Evolutionary conservation across 2,329 filamentous ascomycete species (phyloP).

Genomic region (Fusarium sp.): DNA sequence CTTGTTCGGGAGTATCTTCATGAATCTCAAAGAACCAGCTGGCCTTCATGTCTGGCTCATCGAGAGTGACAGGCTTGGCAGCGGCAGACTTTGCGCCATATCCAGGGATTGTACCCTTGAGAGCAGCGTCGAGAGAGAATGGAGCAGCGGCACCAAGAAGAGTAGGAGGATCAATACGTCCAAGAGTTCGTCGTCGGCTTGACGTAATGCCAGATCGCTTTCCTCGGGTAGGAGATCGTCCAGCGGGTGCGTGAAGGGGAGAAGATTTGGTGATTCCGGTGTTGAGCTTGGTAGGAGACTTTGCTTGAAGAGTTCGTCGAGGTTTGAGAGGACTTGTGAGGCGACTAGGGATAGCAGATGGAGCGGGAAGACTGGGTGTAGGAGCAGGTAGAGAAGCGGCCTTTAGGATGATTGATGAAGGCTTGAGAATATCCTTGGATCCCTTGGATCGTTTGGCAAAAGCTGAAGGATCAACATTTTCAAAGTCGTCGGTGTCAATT

Average conservation of each 20-base stretch:
- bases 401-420: slow-evolving; percentile 59
- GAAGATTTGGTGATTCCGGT: slow-evolving; percentile 59
- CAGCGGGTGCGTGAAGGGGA: slow-evolving; percentile 75
- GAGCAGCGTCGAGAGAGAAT: slow-evolving; percentile 86
- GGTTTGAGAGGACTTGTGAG: slow-evolving; percentile 50
- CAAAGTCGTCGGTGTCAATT: slow-evolving; percentile 63
- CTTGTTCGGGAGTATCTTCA: slow-evolving; percentile 89
- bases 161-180: slow-evolving; percentile 77
- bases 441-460: slow-evolving; percentile 71
- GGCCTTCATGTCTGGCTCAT: slow-evolving; percentile 65
- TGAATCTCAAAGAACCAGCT: slow-evolving; percentile 95
- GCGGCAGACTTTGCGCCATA: slow-evolving; percentile 57
- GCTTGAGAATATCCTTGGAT: slow-evolving; percentile 62
- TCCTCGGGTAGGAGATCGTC: slow-evolving; percentile 79
- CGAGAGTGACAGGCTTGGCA: slow-evolving; percentile 47
- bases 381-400: slow-evolving; percentile 43
- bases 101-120: slow-evolving; percentile 77
- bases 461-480: slow-evolving; percentile 70
- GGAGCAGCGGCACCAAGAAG: slow-evolving; percentile 67
- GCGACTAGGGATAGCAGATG: slow-evolving; percentile 38
- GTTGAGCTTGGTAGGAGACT: slow-evolving; percentile 63
- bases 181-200: slow-evolving; percentile 72
- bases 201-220: slow-evolving; percentile 77
- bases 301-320: slow-evolving; percentile 62
- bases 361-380: background rate